phyloP scores from a whole-genome alignment of 192 early-diverging fungal species.

The Rhizophagus sp. region DNA sequence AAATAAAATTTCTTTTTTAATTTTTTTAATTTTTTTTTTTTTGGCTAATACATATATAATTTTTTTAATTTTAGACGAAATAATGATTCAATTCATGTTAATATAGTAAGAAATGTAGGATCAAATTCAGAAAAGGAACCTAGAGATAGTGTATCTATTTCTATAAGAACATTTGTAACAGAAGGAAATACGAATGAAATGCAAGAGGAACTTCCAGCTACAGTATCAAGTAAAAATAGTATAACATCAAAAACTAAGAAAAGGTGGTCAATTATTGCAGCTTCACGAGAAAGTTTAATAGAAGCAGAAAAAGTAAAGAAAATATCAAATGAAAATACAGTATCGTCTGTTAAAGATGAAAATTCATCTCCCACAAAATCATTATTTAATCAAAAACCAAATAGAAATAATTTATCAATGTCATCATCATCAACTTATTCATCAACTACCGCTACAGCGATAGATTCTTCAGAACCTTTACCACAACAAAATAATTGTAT shows the following conservation, averaged over 20 bases:
- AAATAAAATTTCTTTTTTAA: not conserved
- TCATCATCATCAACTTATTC: not conserved
- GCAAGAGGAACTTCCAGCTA: not conserved
- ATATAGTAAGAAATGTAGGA: not conserved
- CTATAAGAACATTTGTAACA: not conserved
- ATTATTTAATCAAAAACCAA: not conserved
- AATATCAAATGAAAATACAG: not conserved
- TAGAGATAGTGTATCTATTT: not conserved
- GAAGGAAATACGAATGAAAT: not conserved
- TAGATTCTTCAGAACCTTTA: not conserved
- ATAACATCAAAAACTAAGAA: not conserved
- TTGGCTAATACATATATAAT: not conserved
- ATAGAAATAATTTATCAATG: not conserved
- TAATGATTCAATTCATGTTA: not conserved
- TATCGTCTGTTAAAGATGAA: not conserved
- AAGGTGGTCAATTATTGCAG: not conserved
- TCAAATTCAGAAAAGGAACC: not conserved
- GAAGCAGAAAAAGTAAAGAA: not conserved
- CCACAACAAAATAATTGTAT: not conserved
- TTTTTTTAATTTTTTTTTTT: too few species aligned
- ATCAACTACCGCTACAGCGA: not conserved
- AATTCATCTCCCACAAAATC: not conserved
- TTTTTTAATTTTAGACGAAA: not conserved
- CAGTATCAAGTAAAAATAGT: not conserved
- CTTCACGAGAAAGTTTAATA: not conserved